phyloP scores from a whole-genome alignment of 2,329 filamentous ascomycete species.

The Myotisia sp. region DNA sequence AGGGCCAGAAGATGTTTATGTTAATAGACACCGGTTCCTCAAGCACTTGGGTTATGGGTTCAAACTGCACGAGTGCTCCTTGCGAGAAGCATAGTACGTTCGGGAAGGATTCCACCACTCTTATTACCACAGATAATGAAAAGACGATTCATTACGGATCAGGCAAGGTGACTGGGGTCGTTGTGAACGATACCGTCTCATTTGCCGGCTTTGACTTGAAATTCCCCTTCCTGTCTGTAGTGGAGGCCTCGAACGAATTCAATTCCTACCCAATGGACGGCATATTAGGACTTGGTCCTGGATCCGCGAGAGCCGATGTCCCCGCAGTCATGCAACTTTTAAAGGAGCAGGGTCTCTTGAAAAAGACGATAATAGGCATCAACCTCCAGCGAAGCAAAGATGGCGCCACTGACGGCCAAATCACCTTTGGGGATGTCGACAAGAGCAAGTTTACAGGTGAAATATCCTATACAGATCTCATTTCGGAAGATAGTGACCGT shows the following conservation, averaged over 20 bases:
- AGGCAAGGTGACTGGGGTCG: constrained; percentile 53
- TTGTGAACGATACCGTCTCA: constrained; percentile 52
- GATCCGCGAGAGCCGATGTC: constrained; percentile 37
- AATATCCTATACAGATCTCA: constrained; percentile 50
- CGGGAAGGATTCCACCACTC: constrained; percentile 52
- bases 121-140: constrained; percentile 37
- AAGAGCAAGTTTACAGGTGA: constrained; percentile 51
- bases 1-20: constrained; percentile 38
- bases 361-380: constrained; percentile 56
- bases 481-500: constrained; percentile 36
- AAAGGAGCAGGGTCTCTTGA: constrained; percentile 40
- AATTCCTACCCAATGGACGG: constrained; percentile 70
- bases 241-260: constrained; percentile 59
- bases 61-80: constrained; percentile 49
- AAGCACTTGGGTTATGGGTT: constrained; percentile 73
- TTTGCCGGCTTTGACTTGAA: constrained; percentile 49
- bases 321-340: constrained; percentile 56
- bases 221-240: constrained; percentile 52
- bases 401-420: constrained; percentile 54
- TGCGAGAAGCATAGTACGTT: constrained; percentile 59
- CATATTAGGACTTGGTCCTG: constrained; percentile 63
- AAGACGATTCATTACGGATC: constrained; percentile 66
- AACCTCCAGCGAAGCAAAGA: constrained; percentile 55
- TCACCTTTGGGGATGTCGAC: constrained; percentile 63
- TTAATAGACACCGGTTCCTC: constrained; percentile 42